These are phyloP conservation scores for Suhomyces sp. DNA, from an alignment of 805 yeast species.

Conservation along the genomic window DNA sequence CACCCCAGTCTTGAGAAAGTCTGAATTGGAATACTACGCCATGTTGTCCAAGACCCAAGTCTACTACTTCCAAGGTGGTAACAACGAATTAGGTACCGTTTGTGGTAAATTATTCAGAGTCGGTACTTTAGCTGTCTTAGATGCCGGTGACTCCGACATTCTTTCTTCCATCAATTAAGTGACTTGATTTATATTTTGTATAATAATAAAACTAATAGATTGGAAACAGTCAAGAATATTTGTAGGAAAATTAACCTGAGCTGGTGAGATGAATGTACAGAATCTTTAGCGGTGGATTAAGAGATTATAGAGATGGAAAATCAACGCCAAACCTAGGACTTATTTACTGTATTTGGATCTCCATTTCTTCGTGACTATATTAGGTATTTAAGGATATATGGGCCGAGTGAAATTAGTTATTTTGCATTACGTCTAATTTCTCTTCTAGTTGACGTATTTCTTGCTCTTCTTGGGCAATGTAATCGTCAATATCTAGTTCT, in stretches of 20 bases:
- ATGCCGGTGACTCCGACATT: slow-evolving; percentile 99
- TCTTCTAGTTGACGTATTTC: slow-evolving; percentile 44
- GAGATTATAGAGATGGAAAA: no score
- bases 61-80: slow-evolving; percentile 99
- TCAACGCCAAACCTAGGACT: no score
- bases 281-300: neutral
- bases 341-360: no score
- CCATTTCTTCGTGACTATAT: neutral
- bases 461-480: slow-evolving; percentile 44
- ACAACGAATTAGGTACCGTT: slow-evolving; percentile 99
- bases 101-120: slow-evolving; percentile 99
- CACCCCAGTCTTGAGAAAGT: slow-evolving; percentile 99
- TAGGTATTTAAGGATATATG: no score
- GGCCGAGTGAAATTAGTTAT: neutral
- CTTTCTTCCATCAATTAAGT: slow-evolving; percentile 50
- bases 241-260: neutral
- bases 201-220: slow-evolving; percentile 8
- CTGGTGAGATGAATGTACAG: neutral
- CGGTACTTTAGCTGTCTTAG: slow-evolving; percentile 93
- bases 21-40: slow-evolving; percentile 99
- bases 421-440: slow-evolving; percentile 22
- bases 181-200: slow-evolving; percentile 2
- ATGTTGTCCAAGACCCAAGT: slow-evolving; percentile 97
- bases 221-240: neutral
- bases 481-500: slow-evolving; percentile 32